These are phyloP conservation scores for Scheffersomyces segobiensis DNA, from an alignment of 1,139 yeast genomes.

Conservation along the genomic window DNA sequence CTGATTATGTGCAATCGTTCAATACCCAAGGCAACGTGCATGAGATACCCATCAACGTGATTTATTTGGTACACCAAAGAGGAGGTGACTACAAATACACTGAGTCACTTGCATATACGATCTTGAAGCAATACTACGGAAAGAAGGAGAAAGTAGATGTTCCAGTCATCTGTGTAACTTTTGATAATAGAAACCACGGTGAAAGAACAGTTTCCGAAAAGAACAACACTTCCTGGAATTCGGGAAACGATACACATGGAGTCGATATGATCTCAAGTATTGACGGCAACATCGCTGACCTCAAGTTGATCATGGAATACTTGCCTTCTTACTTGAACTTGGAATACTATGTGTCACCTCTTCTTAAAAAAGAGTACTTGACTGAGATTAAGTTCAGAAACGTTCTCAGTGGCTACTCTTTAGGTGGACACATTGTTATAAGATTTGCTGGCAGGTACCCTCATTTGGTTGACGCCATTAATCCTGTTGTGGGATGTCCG, in stretches of 20 bases:
- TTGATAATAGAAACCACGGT: slow-evolving; percentile 67
- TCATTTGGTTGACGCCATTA: slow-evolving; percentile 35
- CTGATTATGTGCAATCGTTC: slow-evolving; percentile 21
- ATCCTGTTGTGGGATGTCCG: slow-evolving; percentile 50
- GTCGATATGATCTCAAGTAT: slow-evolving; percentile 53
- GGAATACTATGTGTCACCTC: slow-evolving; percentile 27
- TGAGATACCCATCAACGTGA: slow-evolving; percentile 35
- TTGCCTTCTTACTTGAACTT: slow-evolving; percentile 47
- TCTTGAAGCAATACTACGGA: slow-evolving; percentile 27
- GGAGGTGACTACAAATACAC: slow-evolving; percentile 28
- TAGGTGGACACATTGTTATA: slow-evolving; percentile 62
- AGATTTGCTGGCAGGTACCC: slow-evolving; percentile 46
- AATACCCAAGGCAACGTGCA: slow-evolving; percentile 8
- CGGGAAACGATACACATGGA: slow-evolving; percentile 53
- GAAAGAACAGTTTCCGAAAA: slow-evolving; percentile 35
- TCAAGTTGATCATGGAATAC: slow-evolving; percentile 47
- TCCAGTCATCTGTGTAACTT: slow-evolving; percentile 51
- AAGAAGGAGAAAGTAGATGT: slow-evolving; percentile 14
- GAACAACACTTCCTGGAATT: slow-evolving; percentile 46
- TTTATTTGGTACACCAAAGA: slow-evolving; percentile 44
- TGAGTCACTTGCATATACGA: slow-evolving; percentile 32
- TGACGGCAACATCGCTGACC: slow-evolving; percentile 53
- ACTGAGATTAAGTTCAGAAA: slow-evolving; percentile 27
- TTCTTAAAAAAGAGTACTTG: slow-evolving; percentile 17
- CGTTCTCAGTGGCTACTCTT: slow-evolving; percentile 54